Evolutionary conservation across 257 asterid genomes (phyloP).

Genomic region (Solanum bulbocastanum): DNA sequence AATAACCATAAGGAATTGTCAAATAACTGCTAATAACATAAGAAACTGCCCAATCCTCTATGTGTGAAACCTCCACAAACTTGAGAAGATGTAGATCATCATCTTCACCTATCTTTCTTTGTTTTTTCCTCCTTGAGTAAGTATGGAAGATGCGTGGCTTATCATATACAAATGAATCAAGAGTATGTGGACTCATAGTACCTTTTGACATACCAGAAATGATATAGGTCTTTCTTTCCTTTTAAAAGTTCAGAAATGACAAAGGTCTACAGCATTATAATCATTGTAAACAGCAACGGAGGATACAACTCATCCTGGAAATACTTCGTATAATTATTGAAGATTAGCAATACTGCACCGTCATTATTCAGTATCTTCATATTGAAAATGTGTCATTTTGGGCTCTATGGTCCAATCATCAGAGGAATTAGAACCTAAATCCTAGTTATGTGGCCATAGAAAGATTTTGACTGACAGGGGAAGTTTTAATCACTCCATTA

Average conservation of each 20-base stretch:
- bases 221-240: background rate
- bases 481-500: background rate
- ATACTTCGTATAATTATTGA: background rate
- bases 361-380: background rate
- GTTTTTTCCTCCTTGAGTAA: background rate
- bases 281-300: background rate
- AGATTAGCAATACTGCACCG: background rate
- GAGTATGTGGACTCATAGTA: background rate
- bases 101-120: background rate
- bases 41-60: background rate
- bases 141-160: background rate
- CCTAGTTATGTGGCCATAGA: background rate
- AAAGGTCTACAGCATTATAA: background rate
- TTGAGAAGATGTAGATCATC: background rate
- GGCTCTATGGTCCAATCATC: background rate
- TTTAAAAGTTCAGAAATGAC: background rate
- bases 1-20: background rate
- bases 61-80: background rate
- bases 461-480: background rate
- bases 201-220: background rate
- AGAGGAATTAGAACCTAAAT: background rate
- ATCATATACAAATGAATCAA: background rate
- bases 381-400: background rate
- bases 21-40: background rate
- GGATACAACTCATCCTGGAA: background rate